These are phyloP conservation scores for Saccharum spontaneum DNA, from an alignment of 176 grass and related monocot species.

Conservation along the genomic window DNA sequence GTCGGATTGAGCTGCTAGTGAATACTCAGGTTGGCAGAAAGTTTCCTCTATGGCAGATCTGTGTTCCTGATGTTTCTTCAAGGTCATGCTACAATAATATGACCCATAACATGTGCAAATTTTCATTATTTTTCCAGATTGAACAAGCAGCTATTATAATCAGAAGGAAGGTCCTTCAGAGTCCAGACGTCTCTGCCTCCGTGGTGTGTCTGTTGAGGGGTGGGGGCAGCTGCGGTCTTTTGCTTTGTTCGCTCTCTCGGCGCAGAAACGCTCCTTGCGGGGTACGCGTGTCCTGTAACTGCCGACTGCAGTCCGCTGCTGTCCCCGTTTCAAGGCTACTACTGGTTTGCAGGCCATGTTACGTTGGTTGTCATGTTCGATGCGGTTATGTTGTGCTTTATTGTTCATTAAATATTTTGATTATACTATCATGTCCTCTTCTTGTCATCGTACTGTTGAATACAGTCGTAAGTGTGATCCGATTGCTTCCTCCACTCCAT, in stretches of 20 bases:
- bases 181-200: too few species aligned
- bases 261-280: neutral
- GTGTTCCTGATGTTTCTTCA: neutral
- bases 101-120: neutral
- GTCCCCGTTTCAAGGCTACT: neutral
- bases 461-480: too few species aligned
- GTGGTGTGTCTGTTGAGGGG: too few species aligned
- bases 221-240: neutral
- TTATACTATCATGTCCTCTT: too few species aligned
- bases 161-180: too few species aligned
- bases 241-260: neutral
- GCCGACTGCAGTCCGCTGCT: neutral
- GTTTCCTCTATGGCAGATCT: neutral
- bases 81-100: neutral
- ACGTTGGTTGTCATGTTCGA: too few species aligned
- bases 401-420: too few species aligned
- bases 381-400: too few species aligned
- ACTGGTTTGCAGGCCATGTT: too few species aligned
- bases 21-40: neutral
- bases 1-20: neutral
- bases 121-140: neutral
- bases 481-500: too few species aligned
- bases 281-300: constrained; percentile 9
- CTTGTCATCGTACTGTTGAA: too few species aligned
- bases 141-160: neutral